Evolutionary conservation across 2,329 filamentous ascomycete species (phyloP), one percentile per base, ranked within the genome.

Genomic region (Penicillium sp.): DNA sequence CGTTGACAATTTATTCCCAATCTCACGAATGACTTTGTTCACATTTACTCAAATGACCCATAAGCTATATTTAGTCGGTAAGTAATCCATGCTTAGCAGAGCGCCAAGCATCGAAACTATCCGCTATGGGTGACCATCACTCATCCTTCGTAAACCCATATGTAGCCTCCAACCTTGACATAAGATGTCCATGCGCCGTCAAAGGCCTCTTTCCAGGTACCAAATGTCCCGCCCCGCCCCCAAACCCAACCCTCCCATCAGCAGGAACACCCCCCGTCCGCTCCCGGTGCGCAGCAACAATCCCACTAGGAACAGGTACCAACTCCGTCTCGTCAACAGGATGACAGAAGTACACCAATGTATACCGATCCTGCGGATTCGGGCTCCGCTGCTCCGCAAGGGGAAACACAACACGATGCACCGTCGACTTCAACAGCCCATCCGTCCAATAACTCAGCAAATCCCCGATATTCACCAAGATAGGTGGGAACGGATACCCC

Each of bases 381-480:
- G 78, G 69, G n/a, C 71, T 61, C 25, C 65, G 58, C 58, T 71
- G 60, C 30, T 72, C 76, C 0, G 75, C 75, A 28, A 70, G 65
- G 1, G 82, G 80, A 61, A 96, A 94, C 0, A 93, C 85, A 30
- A 97, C 94, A 11, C 93, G 81, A 70, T 97, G 94, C 6, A 97
- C 85, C 0, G 93, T 97, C 64, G 88, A 91, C 65, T 91, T 88
- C 60, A 97, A 81, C 44, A 97, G 75, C 0, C 92, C 91, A 61
- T 89, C 88, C 1, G 94, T 97, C 93, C 93, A 97, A 72, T 95
- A 94, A 33, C 85, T 88, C 14, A 90, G 75, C 33, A 89, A 64
- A 67, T 90, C 87, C 0, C 86, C 87, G n/a, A 89, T 88, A 59
- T 88, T 88, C 14, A 88, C 82, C 3, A 88, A 69, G n/a, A 84